Evolutionary conservation across 257 asterid species (phyloP), one percentile per base, ranked within the genome.

Genomic region (Forsythia viridissima): DNA sequence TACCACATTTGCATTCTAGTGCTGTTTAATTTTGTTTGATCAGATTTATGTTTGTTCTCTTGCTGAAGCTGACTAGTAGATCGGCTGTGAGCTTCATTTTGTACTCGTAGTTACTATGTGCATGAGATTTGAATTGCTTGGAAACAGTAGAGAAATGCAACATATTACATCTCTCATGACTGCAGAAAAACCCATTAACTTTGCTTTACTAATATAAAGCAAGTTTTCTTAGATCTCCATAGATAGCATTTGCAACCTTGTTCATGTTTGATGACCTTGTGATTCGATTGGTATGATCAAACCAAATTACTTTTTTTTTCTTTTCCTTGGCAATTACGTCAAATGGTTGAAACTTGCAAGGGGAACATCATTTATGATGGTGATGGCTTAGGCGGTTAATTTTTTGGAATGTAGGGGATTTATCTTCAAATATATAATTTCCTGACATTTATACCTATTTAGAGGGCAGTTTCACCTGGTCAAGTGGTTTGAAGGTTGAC

Each of bases 11-110:
- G 42, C 37, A 18, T 73, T 37, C 57, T 74, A 24, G 46, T 68
- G 44, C 52, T 75, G 67, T 73, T 78, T 76, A 63, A 72, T 55
- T 76, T 51, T 36, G 59, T 71, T 76, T 34, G 41, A 9, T 48
- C 16, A 48, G 8, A 43, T 42, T 70, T 39, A 12, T 71, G 36
- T 69, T 70, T 70, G 55, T 40, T 70, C 20, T 48, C 46, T 42
- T 72, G 21, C 71, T 16, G 42, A 55, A 30, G 70, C 10, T 6
- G 71, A 39, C 65, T 41, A 43, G n/a, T 48, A 34, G 20, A 66
- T 38, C 40, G 20, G 51, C 38, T 13, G 8, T 24, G 16, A 57
- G 63, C 38, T 67, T 75, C 79, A 42, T 38, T 71, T 70, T 61
- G 51, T 51, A 52, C 36, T 39, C 4, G 10, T n/a, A 21, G 18